phyloP scores from a whole-genome alignment of 108 stramenopile species.

The Epithemia pelagica region DNA sequence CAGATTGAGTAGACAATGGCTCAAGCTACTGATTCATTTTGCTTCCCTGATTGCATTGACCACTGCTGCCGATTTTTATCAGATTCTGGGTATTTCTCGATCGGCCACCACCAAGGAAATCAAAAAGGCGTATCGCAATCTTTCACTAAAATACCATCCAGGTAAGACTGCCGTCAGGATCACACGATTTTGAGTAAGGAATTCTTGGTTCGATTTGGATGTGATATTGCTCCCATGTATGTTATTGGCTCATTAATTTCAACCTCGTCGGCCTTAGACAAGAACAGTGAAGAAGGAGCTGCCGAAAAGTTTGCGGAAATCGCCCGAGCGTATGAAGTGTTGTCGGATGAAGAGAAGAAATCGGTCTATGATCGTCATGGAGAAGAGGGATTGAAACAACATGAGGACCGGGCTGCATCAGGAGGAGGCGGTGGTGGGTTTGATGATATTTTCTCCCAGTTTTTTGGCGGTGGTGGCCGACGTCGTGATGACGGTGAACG shows the following conservation, averaged over 20 bases:
- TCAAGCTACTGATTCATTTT: neutral
- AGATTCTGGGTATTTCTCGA: slow-evolving; percentile 65
- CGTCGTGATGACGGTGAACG: slow-evolving; percentile 67
- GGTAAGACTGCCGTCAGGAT: neutral
- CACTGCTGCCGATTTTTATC: slow-evolving; percentile 61
- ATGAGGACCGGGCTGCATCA: slow-evolving; percentile 64
- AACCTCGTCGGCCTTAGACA: slow-evolving; percentile 47
- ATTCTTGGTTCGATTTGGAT: neutral
- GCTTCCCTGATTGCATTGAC: slow-evolving; percentile 2
- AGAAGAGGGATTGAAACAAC: slow-evolving; percentile 94
- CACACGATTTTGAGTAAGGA: neutral
- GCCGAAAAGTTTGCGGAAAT: slow-evolving; percentile 92
- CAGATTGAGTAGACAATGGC: no score
- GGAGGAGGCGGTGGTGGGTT: slow-evolving; percentile 51
- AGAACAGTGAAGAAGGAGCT: slow-evolving; percentile 88
- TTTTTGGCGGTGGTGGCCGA: slow-evolving; percentile 65
- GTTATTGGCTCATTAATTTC: neutral
- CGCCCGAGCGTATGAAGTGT: slow-evolving; percentile 93
- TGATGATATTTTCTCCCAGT: slow-evolving; percentile 69
- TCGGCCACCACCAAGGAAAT: slow-evolving; percentile 76
- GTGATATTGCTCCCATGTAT: neutral
- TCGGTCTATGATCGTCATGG: slow-evolving; percentile 93
- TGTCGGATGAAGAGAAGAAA: slow-evolving; percentile 92
- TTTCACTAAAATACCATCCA: slow-evolving; percentile 90
- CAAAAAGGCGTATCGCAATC: slow-evolving; percentile 93